These are phyloP conservation scores for Vicia villosa DNA, from an alignment of 306 rosid genomes.

Conservation along the genomic window DNA sequence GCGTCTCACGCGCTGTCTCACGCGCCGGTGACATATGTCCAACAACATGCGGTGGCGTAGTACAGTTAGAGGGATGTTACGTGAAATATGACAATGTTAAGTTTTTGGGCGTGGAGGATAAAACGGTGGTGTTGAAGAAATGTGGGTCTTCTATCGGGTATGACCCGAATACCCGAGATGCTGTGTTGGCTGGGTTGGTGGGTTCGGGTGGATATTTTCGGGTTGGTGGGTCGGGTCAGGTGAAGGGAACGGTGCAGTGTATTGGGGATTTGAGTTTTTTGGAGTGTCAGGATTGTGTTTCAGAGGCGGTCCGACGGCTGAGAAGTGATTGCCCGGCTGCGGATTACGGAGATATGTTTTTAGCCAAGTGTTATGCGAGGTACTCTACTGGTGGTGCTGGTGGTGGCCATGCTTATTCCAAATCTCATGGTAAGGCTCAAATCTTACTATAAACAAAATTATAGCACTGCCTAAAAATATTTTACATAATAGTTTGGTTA, in stretches of 20 bases:
- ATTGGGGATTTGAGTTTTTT: constrained; percentile 61
- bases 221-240: constrained; percentile 66
- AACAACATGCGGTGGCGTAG: constrained; percentile 61
- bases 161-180: constrained; percentile 53
- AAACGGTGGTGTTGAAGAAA: constrained; percentile 69
- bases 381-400: constrained; percentile 55
- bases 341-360: constrained; percentile 68
- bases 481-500: no score
- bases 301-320: constrained; percentile 66
- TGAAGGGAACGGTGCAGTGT: constrained; percentile 76
- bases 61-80: constrained; percentile 83
- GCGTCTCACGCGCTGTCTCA: constrained; percentile 56
- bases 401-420: constrained; percentile 51
- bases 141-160: constrained; percentile 75
- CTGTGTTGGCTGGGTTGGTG: constrained; percentile 51
- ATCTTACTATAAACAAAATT: background rate
- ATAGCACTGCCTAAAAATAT: no score
- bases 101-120: constrained; percentile 79
- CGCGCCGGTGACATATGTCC: constrained; percentile 57
- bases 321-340: constrained; percentile 65
- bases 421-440: constrained; percentile 56
- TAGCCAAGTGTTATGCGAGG: constrained; percentile 76
- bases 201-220: constrained; percentile 62
- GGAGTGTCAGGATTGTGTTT: constrained; percentile 73
- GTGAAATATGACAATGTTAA: constrained; percentile 75